Evolutionary conservation across 2,329 filamentous ascomycete genomes (phyloP).

Genomic region (Clarireedia sp.): DNA sequence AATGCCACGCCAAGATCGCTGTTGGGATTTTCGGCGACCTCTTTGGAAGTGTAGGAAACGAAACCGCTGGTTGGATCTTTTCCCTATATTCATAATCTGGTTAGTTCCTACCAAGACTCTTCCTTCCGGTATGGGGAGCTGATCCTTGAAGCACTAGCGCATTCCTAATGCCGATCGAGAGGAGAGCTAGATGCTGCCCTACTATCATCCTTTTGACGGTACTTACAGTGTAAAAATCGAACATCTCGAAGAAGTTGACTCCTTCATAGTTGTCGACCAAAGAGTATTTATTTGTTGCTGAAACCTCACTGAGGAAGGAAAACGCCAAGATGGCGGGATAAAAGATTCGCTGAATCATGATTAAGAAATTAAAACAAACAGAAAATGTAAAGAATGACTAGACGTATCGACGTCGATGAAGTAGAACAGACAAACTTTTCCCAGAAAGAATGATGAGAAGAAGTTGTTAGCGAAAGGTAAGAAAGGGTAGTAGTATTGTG

Average conservation of each 20-base stretch:
- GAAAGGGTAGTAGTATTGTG: background rate
- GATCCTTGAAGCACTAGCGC: background rate
- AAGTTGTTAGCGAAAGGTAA: background rate
- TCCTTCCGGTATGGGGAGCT: background rate
- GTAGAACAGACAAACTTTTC: slow-evolving; percentile 1
- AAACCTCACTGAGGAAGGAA: slow-evolving; percentile 9
- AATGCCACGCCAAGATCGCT: slow-evolving; percentile 30
- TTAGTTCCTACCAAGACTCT: background rate
- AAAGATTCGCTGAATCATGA: slow-evolving; percentile 10
- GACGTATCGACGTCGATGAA: slow-evolving; percentile 19
- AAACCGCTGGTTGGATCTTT: slow-evolving; percentile 58
- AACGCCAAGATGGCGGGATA: slow-evolving; percentile 2
- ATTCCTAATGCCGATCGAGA: background rate
- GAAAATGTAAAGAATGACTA: slow-evolving; percentile 18
- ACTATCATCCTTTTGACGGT: background rate
- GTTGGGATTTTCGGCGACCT: slow-evolving; percentile 43
- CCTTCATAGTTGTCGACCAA: slow-evolving; percentile 32
- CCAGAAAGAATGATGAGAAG: slow-evolving; percentile 11
- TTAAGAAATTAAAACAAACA: slow-evolving; percentile 14
- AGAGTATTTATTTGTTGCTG: slow-evolving; percentile 11
- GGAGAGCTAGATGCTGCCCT: background rate
- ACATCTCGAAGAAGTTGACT: slow-evolving; percentile 38
- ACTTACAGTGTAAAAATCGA: slow-evolving; percentile 43
- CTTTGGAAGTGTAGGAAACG: slow-evolving; percentile 49
- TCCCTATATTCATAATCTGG: slow-evolving; percentile 15